These are phyloP conservation scores for Clonostachys solani DNA, from an alignment of 2,329 filamentous ascomycete species.

Conservation along the genomic window DNA sequence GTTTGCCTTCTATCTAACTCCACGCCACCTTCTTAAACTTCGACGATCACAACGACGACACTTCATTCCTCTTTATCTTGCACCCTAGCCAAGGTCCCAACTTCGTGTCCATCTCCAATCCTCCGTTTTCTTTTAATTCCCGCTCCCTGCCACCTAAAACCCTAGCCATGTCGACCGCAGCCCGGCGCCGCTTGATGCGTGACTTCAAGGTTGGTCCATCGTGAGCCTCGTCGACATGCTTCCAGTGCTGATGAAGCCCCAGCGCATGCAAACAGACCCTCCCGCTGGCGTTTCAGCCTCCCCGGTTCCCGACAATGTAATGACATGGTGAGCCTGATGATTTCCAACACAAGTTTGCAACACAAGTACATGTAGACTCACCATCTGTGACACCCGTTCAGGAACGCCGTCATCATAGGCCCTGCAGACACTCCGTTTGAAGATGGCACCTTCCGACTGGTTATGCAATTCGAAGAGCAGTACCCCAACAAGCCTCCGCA, in stretches of 20 bases:
- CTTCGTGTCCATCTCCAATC: not conserved
- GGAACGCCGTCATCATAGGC: slow-evolving; percentile 98
- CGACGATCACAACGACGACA: not conserved
- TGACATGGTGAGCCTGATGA: slow-evolving; percentile 67
- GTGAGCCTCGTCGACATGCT: not conserved
- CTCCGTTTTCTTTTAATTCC: slow-evolving; percentile 3
- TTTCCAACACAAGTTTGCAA: not conserved
- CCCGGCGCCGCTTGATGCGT: slow-evolving; percentile 93
- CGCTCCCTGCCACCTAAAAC: slow-evolving; percentile 1
- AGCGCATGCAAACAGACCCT: slow-evolving; percentile 99
- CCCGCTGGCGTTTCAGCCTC: slow-evolving; percentile 95
- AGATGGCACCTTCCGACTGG: slow-evolving; percentile 93
- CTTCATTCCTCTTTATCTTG: not conserved
- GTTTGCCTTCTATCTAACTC: not conserved
- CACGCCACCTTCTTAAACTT: not conserved
- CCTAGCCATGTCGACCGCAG: slow-evolving; percentile 73
- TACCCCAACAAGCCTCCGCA: slow-evolving; percentile 98
- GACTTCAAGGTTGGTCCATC: slow-evolving; percentile 83
- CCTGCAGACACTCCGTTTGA: slow-evolving; percentile 97
- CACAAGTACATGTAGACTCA: not conserved
- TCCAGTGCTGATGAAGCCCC: slow-evolving; percentile 8
- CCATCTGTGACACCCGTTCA: slow-evolving; percentile 26
- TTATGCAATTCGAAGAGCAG: slow-evolving; percentile 99
- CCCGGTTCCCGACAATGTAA: slow-evolving; percentile 92
- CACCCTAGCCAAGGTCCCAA: not conserved